phyloP scores from a whole-genome alignment of 306 rosid species.

The Carpinus viminea region DNA sequence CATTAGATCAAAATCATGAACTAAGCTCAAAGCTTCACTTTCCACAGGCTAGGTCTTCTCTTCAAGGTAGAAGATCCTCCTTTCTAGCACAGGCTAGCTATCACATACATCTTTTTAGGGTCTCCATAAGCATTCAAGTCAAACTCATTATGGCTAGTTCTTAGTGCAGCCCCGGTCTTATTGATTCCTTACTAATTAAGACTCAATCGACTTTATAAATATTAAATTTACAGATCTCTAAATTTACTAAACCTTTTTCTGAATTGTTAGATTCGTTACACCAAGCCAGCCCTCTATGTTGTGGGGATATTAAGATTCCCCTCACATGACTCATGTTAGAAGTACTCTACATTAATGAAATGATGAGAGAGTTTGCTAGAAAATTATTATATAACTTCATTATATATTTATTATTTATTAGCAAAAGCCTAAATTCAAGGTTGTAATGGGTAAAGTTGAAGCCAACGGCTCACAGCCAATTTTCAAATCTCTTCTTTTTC shows the following conservation, averaged over 20 bases:
- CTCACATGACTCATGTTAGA: slow-evolving; percentile 33
- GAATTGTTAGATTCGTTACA: too few relatives aligned
- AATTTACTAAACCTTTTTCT: too few relatives aligned
- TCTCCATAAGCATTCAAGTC: slow-evolving; percentile 28
- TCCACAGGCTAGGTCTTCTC: neutral
- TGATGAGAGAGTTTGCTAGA: slow-evolving; percentile 9
- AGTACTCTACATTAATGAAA: slow-evolving; percentile 29
- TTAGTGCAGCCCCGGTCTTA: too few relatives aligned
- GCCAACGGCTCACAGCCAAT: slow-evolving; percentile 21
- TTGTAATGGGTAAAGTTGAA: slow-evolving; percentile 31
- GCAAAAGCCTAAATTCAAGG: slow-evolving; percentile 59
- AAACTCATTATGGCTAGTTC: slow-evolving; percentile 4
- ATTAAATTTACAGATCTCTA: too few relatives aligned
- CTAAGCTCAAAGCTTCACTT: neutral
- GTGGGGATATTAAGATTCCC: slow-evolving; percentile 33
- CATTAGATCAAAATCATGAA: neutral
- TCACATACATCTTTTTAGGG: neutral
- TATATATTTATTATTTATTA: slow-evolving; percentile 26
- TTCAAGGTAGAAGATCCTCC: too few relatives aligned
- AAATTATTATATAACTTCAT: slow-evolving; percentile 42
- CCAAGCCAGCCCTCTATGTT: neutral
- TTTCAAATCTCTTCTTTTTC: slow-evolving; percentile 7
- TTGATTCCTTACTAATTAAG: too few relatives aligned
- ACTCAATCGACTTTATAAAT: too few relatives aligned
- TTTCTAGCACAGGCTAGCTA: too few relatives aligned